Evolutionary conservation across 1,139 yeast species (phyloP).

Genomic region (Pichia sp.): DNA sequence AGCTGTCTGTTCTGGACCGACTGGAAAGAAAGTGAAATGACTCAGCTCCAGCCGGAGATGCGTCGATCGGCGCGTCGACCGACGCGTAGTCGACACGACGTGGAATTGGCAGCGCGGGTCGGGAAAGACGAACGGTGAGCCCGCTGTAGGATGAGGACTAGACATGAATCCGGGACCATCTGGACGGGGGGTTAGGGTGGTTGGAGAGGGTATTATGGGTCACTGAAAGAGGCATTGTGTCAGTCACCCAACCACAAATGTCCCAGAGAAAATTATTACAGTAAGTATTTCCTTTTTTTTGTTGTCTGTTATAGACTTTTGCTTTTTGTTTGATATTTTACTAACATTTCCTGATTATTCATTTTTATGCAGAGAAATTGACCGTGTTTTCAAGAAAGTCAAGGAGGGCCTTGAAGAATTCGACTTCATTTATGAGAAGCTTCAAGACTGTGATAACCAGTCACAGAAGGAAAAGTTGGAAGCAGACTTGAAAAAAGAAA

Average conservation of each 20-base stretch:
- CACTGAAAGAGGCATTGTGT: too few relatives aligned
- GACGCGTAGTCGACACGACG: too few relatives aligned
- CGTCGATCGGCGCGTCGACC: too few relatives aligned
- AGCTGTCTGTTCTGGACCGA: too few relatives aligned
- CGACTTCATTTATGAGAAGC: conserved; percentile 82
- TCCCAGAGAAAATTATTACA: conserved; percentile 64
- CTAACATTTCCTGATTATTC: conserved; percentile 1
- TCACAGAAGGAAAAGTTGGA: conserved; percentile 94
- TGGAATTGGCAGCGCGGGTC: too few relatives aligned
- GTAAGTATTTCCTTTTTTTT: conserved; percentile 29
- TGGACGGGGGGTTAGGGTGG: too few relatives aligned
- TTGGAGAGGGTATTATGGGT: too few relatives aligned
- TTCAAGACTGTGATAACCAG: conserved; percentile 72
- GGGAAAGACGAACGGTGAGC: too few relatives aligned
- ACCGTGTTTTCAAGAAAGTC: conserved; percentile 90
- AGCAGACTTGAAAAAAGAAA: conserved; percentile 89
- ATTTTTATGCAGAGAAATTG: conserved; percentile 58
- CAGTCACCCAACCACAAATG: conserved; percentile 41
- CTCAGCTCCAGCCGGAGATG: too few relatives aligned
- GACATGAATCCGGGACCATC: too few relatives aligned
- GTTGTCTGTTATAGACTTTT: neutral
- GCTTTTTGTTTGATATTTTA: neutral
- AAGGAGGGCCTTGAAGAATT: conserved; percentile 87
- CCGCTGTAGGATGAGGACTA: too few relatives aligned
- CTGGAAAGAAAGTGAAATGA: too few relatives aligned